Base-by-base conservation (phyloP, 1,284 basidiomycete species). In the Rhodotorula glutinis region DNA sequence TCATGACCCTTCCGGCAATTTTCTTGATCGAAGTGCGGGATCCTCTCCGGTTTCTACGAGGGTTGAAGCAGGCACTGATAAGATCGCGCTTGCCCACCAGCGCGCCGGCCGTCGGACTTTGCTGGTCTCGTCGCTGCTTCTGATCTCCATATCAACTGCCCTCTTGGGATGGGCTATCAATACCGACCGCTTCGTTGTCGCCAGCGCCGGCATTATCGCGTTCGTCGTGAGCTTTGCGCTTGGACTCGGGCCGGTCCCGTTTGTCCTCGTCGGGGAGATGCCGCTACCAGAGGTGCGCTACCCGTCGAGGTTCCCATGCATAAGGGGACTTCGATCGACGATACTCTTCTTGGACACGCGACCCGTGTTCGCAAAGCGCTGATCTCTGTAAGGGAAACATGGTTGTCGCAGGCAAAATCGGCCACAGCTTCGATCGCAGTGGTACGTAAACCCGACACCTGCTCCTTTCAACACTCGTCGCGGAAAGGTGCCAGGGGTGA, bases 181-280 rank as follows among this genome's bases (percentile, higher is more conserved):
- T 51, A 65, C 60, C 46, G 53, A 46, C 17, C 66, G 73, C 5
- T 75, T 65, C 13, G 17, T 47, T 7, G 29, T 79, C 33, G 78
- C 78, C 30, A 75, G 76, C 14, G 49, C 76, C 1, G 74, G 73
- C 46, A 79, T 81, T 73, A 57, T 81, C 16, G 60, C 73, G 21
- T 78, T 80, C 63, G 79, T 80, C 16, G 78, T 79, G 0, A 76
- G 75, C 13, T 81, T 81, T 57, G 73, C 75, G 25, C 57, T 78
- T 14, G 80, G 80, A 0, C 62, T 80, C 1, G 80, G 80, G 0
- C 79, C 80, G 4, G 69, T 81, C 14, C 80, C 80, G 2, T 81
- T 80, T 57, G 75, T 81, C 29, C 75, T 81, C 30, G 66, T 80
- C 7, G 77, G 79, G 8, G 80, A 81, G 65, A 60, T 80, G 29